Percentiles rank a stretch among this genome's conserved stretches.
Conservation (phyloP, 2,329 filamentous ascomycete species). For the Pseudogymnoascus sp. region DNA sequence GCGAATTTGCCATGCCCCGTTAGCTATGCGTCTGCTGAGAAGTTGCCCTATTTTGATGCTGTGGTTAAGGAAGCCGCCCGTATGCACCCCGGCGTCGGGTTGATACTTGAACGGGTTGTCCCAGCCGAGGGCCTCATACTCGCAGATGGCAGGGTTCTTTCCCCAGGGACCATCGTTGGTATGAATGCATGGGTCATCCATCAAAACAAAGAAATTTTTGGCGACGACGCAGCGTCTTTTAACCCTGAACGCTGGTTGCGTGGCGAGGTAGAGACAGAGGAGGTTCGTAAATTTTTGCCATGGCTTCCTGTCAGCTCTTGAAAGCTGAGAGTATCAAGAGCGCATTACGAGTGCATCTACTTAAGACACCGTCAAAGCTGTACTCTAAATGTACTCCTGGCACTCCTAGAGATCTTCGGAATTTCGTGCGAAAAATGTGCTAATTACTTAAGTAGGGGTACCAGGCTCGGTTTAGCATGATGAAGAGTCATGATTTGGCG, state of each 20-base stretch:
- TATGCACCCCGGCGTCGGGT: conserved; percentile 41
- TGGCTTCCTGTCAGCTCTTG: background rate
- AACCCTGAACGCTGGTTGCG: conserved; percentile 43
- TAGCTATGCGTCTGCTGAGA: conserved; percentile 22
- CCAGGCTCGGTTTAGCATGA: conserved; percentile 29
- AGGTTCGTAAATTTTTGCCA: conserved; percentile 9
- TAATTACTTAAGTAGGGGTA: conserved; percentile 20
- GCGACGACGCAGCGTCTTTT: conserved; percentile 38
- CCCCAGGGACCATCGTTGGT: conserved; percentile 34
- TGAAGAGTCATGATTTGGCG: conserved; percentile 34
- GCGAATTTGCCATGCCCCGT: conserved; percentile 24
- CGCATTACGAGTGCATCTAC: background rate
- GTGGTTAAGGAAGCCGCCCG: conserved; percentile 46
- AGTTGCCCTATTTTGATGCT: conserved; percentile 41
- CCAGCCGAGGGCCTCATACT: conserved; percentile 35
- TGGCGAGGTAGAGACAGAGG: conserved; percentile 28
- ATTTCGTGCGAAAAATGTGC: background rate
- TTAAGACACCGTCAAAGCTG: background rate
- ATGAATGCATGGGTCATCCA: conserved; percentile 36
- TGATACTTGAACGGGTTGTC: conserved; percentile 44
- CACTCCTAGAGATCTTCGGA: background rate
- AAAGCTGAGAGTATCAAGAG: background rate
- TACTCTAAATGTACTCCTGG: background rate
- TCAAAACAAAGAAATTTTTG: conserved; percentile 37
- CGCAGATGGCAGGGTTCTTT: conserved; percentile 32